phyloP scores from a whole-genome alignment of 2,329 filamentous ascomycete genomes.

The Diaporthe sp. region DNA sequence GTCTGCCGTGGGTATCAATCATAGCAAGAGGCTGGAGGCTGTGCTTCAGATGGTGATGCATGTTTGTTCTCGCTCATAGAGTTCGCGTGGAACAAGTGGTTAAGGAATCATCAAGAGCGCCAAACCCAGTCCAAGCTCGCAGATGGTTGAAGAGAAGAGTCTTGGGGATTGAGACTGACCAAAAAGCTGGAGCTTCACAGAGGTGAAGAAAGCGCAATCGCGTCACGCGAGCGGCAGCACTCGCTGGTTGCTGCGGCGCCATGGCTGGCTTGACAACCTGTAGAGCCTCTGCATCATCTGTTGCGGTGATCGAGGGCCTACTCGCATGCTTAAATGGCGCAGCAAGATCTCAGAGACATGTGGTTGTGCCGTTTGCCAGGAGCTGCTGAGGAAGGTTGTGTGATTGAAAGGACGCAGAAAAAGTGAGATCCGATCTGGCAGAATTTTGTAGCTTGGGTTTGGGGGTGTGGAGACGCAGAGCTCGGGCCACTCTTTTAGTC shows the following conservation, averaged over 20 bases:
- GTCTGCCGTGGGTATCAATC: constrained; percentile 19
- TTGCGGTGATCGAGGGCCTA: neutral
- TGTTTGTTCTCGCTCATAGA: constrained; percentile 76
- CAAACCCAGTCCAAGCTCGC: constrained; percentile 39
- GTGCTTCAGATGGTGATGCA: constrained; percentile 83
- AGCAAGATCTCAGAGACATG: neutral
- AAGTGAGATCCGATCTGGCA: constrained; percentile 35
- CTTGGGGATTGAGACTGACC: constrained; percentile 30
- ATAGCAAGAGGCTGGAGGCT: constrained; percentile 42
- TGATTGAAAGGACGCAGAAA: constrained; percentile 37
- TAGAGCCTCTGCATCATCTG: neutral
- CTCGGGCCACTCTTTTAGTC: constrained; percentile 19
- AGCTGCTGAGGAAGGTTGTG: constrained; percentile 1
- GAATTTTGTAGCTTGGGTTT: constrained; percentile 42
- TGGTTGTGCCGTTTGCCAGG: neutral
- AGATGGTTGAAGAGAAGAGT: neutral
- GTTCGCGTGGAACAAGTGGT: constrained; percentile 72
- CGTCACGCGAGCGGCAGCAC: constrained; percentile 37
- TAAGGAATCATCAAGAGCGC: constrained; percentile 67
- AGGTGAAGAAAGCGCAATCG: neutral
- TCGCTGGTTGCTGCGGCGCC: constrained; percentile 7
- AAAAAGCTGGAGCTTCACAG: neutral
- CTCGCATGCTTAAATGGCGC: neutral
- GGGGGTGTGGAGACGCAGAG: constrained; percentile 32
- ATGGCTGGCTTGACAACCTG: neutral